Base-by-base conservation (phyloP, 177 flowering plant genomes). In the Vitis hybrid region DNA sequence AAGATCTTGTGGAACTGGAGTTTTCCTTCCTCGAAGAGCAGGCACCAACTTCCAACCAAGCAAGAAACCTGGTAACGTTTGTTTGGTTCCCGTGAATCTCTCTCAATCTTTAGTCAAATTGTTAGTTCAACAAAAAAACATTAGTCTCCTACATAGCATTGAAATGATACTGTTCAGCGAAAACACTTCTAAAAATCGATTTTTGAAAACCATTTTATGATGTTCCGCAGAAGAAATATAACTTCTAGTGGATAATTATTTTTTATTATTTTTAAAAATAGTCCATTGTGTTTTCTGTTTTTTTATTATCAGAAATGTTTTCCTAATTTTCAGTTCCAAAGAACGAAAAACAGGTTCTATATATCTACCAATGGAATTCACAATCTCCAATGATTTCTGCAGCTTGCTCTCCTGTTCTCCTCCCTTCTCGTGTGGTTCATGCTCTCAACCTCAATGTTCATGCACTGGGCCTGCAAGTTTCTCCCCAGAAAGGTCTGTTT, bases 371-470 rank as follows among this genome's bases (percentile, higher is more conserved):
- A 16, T 22, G 14, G 61, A 58, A 19, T 58, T n/a, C n/a, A 19
- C 22, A 22, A n/a, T n/a, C 26, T 61, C 11, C 33, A 19, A 6
- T 64, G 53, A 48, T 64, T 55, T 29, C 2, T 78, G 78, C 84
- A 90, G 97, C 85, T 75, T 87, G 86, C 62, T 76, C 93, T 11
- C 85, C 96, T 2, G 94, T 90, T 60, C 86, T 93, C 51, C 79
- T 90, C 9, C 98, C 98, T 31, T 11, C 80, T 19, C 86, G 94
- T 1, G 98, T 92, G 0, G 90, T 92, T 59, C 84, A 87, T 62
- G 93, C 96, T 50, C 89, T 92, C 14, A 90, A 90, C 75, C 93
- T 92, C 73, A 82, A 92, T 49, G 92, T 89, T n/a, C 90, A 87
- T 62, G 82, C 79, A n/a, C 55, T 89, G 29, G 87, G 86, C 65